Percentiles rank a stretch among this genome's conserved stretches.
Evolutionary conservation across 148 eudicot species (phyloP).

Genomic region (Camellia granthamiana): DNA sequence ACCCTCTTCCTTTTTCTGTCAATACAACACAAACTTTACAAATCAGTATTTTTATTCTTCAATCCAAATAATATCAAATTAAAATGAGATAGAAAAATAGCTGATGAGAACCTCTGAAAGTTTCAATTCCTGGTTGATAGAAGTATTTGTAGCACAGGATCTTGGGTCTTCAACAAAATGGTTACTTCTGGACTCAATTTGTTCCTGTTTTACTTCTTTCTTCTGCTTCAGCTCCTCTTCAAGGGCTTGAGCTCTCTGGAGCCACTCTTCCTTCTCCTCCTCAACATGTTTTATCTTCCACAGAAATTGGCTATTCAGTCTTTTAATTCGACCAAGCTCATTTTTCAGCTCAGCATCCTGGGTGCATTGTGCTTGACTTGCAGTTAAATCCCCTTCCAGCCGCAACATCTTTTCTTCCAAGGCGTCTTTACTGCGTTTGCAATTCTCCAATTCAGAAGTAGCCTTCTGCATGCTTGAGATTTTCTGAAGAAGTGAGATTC

Average conservation of each 20-base stretch:
- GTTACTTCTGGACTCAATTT: constrained; percentile 11
- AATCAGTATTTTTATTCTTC: neutral
- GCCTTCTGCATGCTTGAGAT: constrained; percentile 40
- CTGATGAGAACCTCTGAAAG: constrained; percentile 29
- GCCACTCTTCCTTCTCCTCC: constrained; percentile 42
- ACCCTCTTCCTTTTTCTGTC: constrained; percentile 9
- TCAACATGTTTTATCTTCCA: constrained; percentile 46
- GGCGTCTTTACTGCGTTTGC: constrained; percentile 35
- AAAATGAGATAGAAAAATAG: neutral
- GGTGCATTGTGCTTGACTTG: constrained; percentile 49
- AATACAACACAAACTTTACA: neutral
- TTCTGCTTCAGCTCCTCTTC: constrained; percentile 34
- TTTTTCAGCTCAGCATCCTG: constrained; percentile 61
- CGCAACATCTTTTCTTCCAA: constrained; percentile 59
- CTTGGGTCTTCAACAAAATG: constrained; percentile 11
- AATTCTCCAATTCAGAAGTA: constrained; percentile 42
- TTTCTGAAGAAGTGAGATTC: constrained; percentile 36
- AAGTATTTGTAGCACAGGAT: neutral
- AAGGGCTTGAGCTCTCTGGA: constrained; percentile 33
- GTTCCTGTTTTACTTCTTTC: constrained; percentile 17
- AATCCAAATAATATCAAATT: neutral
- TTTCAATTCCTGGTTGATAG: constrained; percentile 16
- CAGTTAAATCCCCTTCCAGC: constrained; percentile 60
- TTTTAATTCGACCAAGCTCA: constrained; percentile 48
- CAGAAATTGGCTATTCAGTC: constrained; percentile 48